phyloP scores from a whole-genome alignment of 352 stramenopile species.

The Pythium rhizo-oryzae region DNA sequence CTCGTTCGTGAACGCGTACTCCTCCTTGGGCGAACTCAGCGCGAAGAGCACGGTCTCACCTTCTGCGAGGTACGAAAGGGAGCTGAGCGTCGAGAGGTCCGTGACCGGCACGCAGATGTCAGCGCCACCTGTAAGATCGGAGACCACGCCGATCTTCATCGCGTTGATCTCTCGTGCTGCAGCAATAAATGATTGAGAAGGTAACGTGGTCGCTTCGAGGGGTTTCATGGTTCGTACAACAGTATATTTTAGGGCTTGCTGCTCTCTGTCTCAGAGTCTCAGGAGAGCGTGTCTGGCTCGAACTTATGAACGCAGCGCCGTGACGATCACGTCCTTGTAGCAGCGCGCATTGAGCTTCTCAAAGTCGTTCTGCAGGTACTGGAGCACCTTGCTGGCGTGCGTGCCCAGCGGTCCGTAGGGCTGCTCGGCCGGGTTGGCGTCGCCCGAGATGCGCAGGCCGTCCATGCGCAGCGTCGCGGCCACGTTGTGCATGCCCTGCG shows the following conservation, averaged over 20 bases:
- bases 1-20: conserved; percentile 68
- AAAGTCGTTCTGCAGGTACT: conserved; percentile 47
- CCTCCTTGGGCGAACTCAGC: conserved; percentile 59
- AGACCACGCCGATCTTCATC: background rate
- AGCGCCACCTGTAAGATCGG: conserved; percentile 48
- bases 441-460: conserved; percentile 11
- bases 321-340: conserved; percentile 49
- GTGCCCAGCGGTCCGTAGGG: conserved; percentile 24
- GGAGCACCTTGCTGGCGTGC: conserved; percentile 40
- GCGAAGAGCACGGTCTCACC: conserved; percentile 53
- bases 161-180: background rate
- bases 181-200: background rate
- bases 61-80: conserved; percentile 39
- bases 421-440: conserved; percentile 33
- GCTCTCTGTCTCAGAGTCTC: too few relatives aligned
- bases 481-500: conserved; percentile 36
- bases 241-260: too few relatives aligned
- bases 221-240: background rate
- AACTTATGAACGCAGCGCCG: conserved; percentile 4
- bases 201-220: background rate
- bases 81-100: conserved; percentile 37
- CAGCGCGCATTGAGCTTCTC: conserved; percentile 41
- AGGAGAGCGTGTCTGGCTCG: too few relatives aligned
- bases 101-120: conserved; percentile 52
- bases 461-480: conserved; percentile 42